Evolutionary conservation across 768 basidiomycete genomes (phyloP), one percentile per base, ranked within the genome.

Genomic region (Trametes maxima): DNA sequence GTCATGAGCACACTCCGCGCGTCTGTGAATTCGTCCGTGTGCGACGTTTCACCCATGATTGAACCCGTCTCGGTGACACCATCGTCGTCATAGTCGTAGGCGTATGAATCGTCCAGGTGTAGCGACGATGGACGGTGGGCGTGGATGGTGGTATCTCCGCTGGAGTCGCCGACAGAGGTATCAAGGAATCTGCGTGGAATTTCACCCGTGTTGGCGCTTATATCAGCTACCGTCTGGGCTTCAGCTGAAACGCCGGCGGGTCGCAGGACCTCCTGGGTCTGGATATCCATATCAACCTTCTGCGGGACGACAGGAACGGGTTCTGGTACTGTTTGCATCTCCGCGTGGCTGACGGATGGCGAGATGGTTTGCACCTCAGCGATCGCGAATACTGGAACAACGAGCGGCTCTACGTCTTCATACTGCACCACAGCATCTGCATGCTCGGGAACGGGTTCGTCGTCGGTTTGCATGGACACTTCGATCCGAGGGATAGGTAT

Each of bases 1-100:
- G 84, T 80, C 65, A 83, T 77, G 12, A 76, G 76, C 24, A 85
- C 72, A 40, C 81, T 92, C 70, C 88, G 86, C 1, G 94, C 85
- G 62, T 95, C 94, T 1, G 87, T 79, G 67, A 90, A 94, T 60
- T 92, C 85, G 17, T 87, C 90, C 36, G 70, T 73, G 44, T 90
- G 90, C 0, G 85, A 85, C 0, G 84, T 83, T 51, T 86, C 89
- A 39, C 62, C 62, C 39, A 67, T 57, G 24, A 63, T 49, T 1
- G 81, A 80, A 44, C 86, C 89, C 0, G 87, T 88, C 75, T 87
- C 86, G 12, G 83, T 85, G 54, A 55, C 77, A 37, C 58, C 72
- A 45, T 79, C 81, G 54, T 79, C 76, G 3, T 74, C 61, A 25
- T 79, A 80, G 45, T 70, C 57, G 33, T 51, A 37, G 25, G 45